Base-by-base conservation (phyloP, 2,329 filamentous ascomycete species). In the Hirsutella minnesotensis region DNA sequence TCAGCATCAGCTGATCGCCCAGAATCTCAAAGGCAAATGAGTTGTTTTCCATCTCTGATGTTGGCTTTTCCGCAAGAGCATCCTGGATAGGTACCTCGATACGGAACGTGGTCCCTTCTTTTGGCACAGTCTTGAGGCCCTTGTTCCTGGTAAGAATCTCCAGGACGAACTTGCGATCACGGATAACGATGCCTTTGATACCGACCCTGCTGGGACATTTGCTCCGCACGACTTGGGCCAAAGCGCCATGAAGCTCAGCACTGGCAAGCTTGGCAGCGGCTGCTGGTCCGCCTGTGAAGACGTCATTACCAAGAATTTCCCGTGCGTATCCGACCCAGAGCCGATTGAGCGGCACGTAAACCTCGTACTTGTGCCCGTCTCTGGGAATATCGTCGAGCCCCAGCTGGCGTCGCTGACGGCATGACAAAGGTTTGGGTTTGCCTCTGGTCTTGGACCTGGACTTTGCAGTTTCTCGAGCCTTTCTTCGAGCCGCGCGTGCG, bases 231-330 rank as follows among this genome's bases (percentile, higher is more conserved):
- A 96, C 86, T 64, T 88, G 79, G 18, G 95, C 61, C 51, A 79
- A 68, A 15, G 90, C 89, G 2, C 92, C 92, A 59, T 96, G 89
- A 54, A 88, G 90, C 63, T 98, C 92, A 2, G 89, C 90, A 44
- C 82, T 86, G 37, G 77, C 80, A 29, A 98, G 66, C 61, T 92
- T 84, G 4, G 83, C 83, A 5, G 81, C 84, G 3, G 81, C 73
- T 5, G 63, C 51, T 3, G 75, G 66, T 0, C 75, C 76, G 16
- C 81, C 70, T 1, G 67, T 66, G 47, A 70, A 70, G 3, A 78
- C 58, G 47, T 76, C 73, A 43, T 76, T 56, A 5, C 82, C 83
- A 1, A 96, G 64, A 0, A 95, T 68, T 51, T 95, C 89, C 42
- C 80, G 77, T 55, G 92, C 83, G 62, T 98, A 98, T 3, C 76